phyloP scores from a whole-genome alignment of 331 rosid species.

The Malus hybrid region DNA sequence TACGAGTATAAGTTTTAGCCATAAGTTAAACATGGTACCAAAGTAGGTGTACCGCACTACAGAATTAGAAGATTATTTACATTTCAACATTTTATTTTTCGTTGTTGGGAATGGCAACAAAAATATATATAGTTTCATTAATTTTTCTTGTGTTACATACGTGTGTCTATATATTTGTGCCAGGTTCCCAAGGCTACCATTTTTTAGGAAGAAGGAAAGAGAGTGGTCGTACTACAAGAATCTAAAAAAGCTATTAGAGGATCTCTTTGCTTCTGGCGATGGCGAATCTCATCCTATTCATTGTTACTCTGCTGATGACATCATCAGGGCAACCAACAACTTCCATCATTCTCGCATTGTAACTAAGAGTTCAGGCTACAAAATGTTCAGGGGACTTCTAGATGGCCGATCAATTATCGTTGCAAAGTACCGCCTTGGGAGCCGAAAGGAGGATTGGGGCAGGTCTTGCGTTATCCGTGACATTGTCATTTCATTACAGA shows the following conservation, averaged over 20 bases:
- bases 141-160: neutral
- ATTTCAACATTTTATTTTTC: too few relatives aligned
- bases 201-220: neutral
- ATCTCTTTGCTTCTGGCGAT: neutral
- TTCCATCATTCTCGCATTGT: neutral
- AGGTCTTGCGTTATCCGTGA: neutral
- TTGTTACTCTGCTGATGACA: neutral
- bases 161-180: neutral
- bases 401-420: neutral
- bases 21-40: neutral
- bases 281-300: neutral
- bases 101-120: too few relatives aligned
- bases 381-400: neutral
- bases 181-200: neutral
- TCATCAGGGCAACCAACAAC: neutral
- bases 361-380: neutral
- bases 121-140: neutral
- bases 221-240: neutral
- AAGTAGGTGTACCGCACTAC: neutral
- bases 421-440: neutral
- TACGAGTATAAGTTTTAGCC: too few relatives aligned
- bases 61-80: neutral
- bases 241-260: neutral
- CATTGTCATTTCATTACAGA: neutral
- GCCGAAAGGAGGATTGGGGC: neutral